These are phyloP conservation scores for Hemerocallis citrina DNA, from an alignment of 106 monocot genomes.

Conservation along the genomic window DNA sequence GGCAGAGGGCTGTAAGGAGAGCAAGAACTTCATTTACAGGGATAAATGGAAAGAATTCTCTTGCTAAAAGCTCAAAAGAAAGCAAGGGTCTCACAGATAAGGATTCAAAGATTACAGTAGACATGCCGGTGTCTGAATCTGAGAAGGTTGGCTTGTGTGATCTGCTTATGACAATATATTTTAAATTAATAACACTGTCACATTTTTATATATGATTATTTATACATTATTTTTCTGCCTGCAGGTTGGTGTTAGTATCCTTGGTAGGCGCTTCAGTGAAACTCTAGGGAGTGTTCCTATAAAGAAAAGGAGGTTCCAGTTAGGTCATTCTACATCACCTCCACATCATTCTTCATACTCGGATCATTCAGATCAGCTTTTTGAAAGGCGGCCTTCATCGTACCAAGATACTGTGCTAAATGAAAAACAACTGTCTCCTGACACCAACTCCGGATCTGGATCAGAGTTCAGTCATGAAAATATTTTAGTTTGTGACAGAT, in stretches of 20 bases:
- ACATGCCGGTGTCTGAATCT: constrained; percentile 67
- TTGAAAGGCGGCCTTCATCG: background rate
- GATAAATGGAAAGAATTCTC: constrained; percentile 13
- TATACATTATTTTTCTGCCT: constrained; percentile 15
- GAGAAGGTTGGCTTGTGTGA: constrained; percentile 49
- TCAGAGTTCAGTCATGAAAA: background rate
- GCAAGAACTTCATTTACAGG: constrained; percentile 51
- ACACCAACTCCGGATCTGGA: background rate
- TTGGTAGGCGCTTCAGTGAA: constrained; percentile 72
- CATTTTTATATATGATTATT: constrained; percentile 4
- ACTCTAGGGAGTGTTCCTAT: constrained; percentile 60
- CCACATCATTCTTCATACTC: constrained; percentile 13
- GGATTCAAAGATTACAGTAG: constrained; percentile 20
- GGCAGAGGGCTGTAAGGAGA: constrained; percentile 53
- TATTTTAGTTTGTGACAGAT: constrained; percentile 3
- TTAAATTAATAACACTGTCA: background rate
- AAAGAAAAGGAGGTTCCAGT: constrained; percentile 77
- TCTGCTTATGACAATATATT: background rate
- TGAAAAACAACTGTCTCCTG: constrained; percentile 9
- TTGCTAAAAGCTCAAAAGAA: constrained; percentile 11
- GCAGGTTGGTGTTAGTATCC: constrained; percentile 84
- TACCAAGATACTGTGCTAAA: constrained; percentile 1
- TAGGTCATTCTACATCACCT: constrained; percentile 35
- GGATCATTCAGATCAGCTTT: constrained; percentile 9
- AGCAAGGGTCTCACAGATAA: constrained; percentile 20